Evolutionary conservation across 129 eudicot genomes (phyloP), one percentile per base, ranked within the genome.

Genomic region (Artemisia tridentata): DNA sequence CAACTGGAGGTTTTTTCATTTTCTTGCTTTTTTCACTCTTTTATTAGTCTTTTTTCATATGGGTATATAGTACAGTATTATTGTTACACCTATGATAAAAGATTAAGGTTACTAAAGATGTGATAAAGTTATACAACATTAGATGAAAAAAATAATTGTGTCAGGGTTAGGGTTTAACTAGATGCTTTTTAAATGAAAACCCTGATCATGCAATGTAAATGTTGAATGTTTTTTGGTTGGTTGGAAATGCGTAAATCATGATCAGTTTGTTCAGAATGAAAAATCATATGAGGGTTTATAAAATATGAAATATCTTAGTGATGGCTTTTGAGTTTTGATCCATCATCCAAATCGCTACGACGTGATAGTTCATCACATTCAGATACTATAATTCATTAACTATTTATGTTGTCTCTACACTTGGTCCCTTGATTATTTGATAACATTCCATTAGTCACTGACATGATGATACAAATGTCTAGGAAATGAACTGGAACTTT

Each of bases 1-100:
- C 74, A 87, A 87, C 65, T 91, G 98, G 98, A 88, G 98, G 98
- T 91, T 48, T 67, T 13, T 19, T 13, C 21, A 38, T 21, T 1
- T 25, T 27, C 5, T 20, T 20, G 1, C 34, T 11, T 48, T 59
- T 19, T 50, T 49, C 34, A 61, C 5, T 34, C 54, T 34, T 61
- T 27, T 34, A 14, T 51, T 63, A 15, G 25, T 18, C 8, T 16
- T 51, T 0, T 63, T 0, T 63, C 14, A 31, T 12, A 60, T 43
- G 50, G 9, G 18, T 55, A 14, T 49, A 7, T 38, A 27, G 31
- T 27, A 27, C 31, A 27, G 31, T 3, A 27, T 27, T 3, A 27
- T 27, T 5, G 15, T 14, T 49, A 51, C 38, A 59, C 17, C 3
- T 49, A 58, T 68, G 55, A 2, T 76, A 3, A 16, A 41, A 38